phyloP scores from a whole-genome alignment of 768 basidiomycete genomes.

The Collybiopsis luxurians region DNA sequence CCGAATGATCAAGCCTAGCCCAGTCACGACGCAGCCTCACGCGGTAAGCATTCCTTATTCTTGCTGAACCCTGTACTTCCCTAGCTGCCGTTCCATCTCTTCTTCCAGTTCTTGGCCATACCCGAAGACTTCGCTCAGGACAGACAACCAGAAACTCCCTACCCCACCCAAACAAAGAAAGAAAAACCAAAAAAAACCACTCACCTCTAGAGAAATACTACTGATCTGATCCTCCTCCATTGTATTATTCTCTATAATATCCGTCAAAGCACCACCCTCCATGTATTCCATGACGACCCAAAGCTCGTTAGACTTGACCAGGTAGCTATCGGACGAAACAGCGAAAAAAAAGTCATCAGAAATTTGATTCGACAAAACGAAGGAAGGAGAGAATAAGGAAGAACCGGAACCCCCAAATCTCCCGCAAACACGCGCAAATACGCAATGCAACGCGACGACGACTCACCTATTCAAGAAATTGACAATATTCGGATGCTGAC shows the following conservation, averaged over 20 bases:
- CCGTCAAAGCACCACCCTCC: conserved; percentile 96
- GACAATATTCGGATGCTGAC: conserved; percentile 95
- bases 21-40: neutral
- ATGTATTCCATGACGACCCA: conserved; percentile 99
- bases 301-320: conserved; percentile 83
- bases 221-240: conserved; percentile 95
- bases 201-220: conserved; percentile 86
- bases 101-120: too few species aligned
- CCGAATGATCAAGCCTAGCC: too few species aligned
- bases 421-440: too few species aligned
- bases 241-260: conserved; percentile 96
- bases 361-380: neutral
- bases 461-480: conserved; percentile 70
- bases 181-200: conserved; percentile 20
- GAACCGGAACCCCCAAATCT: neutral
- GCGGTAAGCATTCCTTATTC: too few species aligned
- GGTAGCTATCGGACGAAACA: conserved; percentile 49
- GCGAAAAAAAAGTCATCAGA: too few species aligned
- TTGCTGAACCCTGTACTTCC: too few species aligned
- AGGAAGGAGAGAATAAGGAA: neutral
- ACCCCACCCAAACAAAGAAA: too few species aligned
- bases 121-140: too few species aligned
- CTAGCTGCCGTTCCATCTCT: too few species aligned
- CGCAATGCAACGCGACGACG: too few species aligned
- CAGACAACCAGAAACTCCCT: too few species aligned